Evolutionary conservation across 306 rosid genomes (phyloP).

Genomic region (Coriaria nepalensis): DNA sequence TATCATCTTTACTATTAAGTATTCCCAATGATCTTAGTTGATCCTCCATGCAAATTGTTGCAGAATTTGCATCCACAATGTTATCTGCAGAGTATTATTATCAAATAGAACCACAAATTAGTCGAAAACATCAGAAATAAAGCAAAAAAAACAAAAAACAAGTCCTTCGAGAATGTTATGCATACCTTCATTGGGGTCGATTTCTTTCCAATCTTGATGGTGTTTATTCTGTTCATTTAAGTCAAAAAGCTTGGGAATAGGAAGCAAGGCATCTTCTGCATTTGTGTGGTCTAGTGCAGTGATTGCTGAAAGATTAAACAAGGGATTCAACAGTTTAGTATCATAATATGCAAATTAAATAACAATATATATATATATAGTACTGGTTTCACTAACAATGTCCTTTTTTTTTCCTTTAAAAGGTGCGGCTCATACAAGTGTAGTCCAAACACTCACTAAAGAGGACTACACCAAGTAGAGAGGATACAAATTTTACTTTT

Average conservation of each 20-base stretch:
- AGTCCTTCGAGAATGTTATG: background rate
- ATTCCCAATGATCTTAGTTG: conserved; percentile 50
- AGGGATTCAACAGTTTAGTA: conserved; percentile 19
- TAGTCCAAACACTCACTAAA: no score
- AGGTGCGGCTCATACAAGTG: no score
- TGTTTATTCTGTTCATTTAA: conserved; percentile 28
- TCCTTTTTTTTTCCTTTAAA: no score
- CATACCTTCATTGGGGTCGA: conserved; percentile 20
- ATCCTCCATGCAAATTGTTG: conserved; percentile 59
- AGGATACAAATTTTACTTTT: no score
- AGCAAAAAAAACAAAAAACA: no score
- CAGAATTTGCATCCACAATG: conserved; percentile 21
- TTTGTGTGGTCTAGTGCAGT: conserved; percentile 78
- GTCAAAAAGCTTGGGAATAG: conserved; percentile 62
- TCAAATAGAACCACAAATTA: conserved; percentile 17
- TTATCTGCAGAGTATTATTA: conserved; percentile 40
- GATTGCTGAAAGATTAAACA: conserved; percentile 38
- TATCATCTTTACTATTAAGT: conserved; percentile 37
- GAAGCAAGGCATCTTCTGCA: conserved; percentile 84
- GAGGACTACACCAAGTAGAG: no score
- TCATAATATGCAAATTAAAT: background rate
- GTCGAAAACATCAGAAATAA: background rate
- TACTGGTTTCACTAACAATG: no score
- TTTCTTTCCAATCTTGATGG: conserved; percentile 18
- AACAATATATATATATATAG: background rate